Conservation (phyloP, 2,329 filamentous ascomycete species). For the Neofusicoccum laricinum region DNA sequence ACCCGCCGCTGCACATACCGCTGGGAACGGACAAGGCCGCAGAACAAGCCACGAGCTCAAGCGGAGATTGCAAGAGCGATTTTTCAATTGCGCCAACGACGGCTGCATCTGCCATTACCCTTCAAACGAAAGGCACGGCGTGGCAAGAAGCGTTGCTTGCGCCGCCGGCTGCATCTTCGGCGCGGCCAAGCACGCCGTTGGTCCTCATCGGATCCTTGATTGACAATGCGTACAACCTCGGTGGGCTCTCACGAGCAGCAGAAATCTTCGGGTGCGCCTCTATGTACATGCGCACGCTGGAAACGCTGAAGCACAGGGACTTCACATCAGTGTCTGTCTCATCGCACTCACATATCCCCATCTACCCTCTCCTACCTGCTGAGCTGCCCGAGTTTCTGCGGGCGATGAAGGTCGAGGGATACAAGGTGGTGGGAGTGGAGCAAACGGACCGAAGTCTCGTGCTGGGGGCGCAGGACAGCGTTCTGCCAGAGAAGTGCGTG, state of each 20-base stretch:
- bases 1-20: slow-evolving; percentile 29
- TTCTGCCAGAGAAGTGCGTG: slow-evolving; percentile 26
- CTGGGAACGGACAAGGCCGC: slow-evolving; percentile 25
- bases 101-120: slow-evolving; percentile 24
- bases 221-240: slow-evolving; percentile 50
- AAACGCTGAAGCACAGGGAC: slow-evolving; percentile 43
- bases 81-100: neutral
- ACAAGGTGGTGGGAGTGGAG: slow-evolving; percentile 52
- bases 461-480: slow-evolving; percentile 35
- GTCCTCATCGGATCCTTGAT: slow-evolving; percentile 51
- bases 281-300: slow-evolving; percentile 43
- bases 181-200: slow-evolving; percentile 33
- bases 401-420: slow-evolving; percentile 45
- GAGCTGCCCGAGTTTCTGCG: slow-evolving; percentile 39
- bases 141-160: slow-evolving; percentile 39
- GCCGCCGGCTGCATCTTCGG: slow-evolving; percentile 22
- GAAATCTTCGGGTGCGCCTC: slow-evolving; percentile 51
- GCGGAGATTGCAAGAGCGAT: neutral
- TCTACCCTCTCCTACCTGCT: slow-evolving; percentile 35
- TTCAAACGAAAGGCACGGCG: slow-evolving; percentile 51
- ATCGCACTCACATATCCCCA: slow-evolving; percentile 48
- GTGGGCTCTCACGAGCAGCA: slow-evolving; percentile 48
- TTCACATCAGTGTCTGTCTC: slow-evolving; percentile 51
- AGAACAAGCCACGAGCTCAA: neutral
- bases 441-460: slow-evolving; percentile 51